Percentiles rank a stretch among this genome's conserved stretches.
These are phyloP conservation scores for Rhodamnia rubescens DNA, from an alignment of 345 rosid species.

Conservation along the genomic window DNA sequence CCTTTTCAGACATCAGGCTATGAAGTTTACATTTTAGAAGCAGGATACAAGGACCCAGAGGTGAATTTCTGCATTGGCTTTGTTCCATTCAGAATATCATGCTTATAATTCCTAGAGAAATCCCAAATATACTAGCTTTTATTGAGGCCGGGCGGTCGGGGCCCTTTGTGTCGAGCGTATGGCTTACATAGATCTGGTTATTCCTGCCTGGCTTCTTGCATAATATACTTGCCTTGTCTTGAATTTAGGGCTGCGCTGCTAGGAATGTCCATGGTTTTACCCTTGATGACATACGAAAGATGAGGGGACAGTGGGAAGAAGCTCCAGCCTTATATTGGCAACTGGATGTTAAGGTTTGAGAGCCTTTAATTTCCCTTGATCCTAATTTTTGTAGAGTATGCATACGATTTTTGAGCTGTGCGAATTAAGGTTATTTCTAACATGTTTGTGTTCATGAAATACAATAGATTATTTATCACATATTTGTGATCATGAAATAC, in stretches of 20 bases:
- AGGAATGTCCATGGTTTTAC: conserved; percentile 87
- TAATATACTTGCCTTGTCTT: neutral
- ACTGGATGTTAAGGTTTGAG: conserved; percentile 62
- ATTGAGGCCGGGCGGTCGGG: neutral
- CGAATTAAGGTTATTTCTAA: neutral
- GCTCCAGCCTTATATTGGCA: conserved; percentile 67
- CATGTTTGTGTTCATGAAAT: neutral
- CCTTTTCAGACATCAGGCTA: conserved; percentile 79
- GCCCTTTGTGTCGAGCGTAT: neutral
- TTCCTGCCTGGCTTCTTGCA: neutral
- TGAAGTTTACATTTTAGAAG: conserved; percentile 84
- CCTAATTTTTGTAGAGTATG: neutral
- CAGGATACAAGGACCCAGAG: conserved; percentile 81
- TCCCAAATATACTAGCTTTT: neutral
- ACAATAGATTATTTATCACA: neutral
- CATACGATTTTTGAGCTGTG: neutral
- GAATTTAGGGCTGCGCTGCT: conserved; percentile 87
- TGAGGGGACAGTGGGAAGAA: conserved; percentile 86
- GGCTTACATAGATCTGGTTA: neutral
- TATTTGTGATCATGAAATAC: neutral
- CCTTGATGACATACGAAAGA: conserved; percentile 61
- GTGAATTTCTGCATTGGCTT: conserved; percentile 29
- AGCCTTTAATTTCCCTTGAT: neutral
- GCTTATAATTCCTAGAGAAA: neutral
- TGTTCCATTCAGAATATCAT: neutral